Base-by-base conservation (phyloP, 106 monocot species). In the Acorus gramineus region DNA sequence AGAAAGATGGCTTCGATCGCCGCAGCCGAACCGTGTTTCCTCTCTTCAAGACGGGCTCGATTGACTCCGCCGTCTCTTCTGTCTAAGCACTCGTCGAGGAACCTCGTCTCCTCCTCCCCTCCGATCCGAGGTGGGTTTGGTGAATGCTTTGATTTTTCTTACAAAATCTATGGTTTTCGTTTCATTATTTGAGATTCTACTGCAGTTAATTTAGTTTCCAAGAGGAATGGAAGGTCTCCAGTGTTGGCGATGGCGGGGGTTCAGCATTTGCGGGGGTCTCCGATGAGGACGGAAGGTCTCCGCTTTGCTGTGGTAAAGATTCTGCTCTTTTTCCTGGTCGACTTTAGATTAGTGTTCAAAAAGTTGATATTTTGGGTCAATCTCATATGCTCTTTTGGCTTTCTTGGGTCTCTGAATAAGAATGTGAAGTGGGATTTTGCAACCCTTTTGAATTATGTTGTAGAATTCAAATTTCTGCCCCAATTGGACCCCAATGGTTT, bases 301-400 rank as follows among this genome's bases (percentile, higher is more conserved):
- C 70, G 71, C 11, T 80, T 75, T 55, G 80, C 75, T 6, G 70
- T 80, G 69, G 80, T 80, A 47, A 71, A 54, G 1, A 50, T 51
- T n/a, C 57, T 68, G 9, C 8, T 47, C 12, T 9, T 57, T 47
- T 11, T 13, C 2, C 44, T 73, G 28, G 45, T 43, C 12, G 12
- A 4, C 13, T 55, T 48, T 8, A 28, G 3, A 2, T 43, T 42
- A 8, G 50, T 47, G 10, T 6, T 64, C 5, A 4, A 12, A 43
- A 8, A 7, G 14, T 3, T 28, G 64, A 52, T 51, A 49, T 3
- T 3, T 52, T 42, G 6, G 49, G 2, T 42, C 11, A 14, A 1
- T 9, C 2, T 49, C 7, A 3, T n/a, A 47, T 49, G 12, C 13
- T 64, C 4, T 59, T 11, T 14, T 42, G 28, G 43, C 2, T 28